Base-by-base conservation (phyloP, 495 filamentous ascomycete species). In the Tuber umbilicatum region DNA sequence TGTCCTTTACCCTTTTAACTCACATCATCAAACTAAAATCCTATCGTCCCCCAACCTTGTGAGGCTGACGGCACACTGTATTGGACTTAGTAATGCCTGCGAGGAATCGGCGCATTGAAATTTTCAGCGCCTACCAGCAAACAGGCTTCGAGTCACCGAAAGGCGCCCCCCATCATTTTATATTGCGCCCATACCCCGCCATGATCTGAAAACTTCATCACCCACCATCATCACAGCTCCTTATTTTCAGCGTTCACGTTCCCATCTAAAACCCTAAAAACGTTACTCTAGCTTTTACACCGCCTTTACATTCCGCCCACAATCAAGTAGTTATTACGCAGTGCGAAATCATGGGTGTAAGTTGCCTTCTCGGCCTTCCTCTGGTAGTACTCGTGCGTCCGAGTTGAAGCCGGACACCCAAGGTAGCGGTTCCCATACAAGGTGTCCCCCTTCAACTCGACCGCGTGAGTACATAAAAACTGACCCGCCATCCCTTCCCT, bases 381-480 rank as follows among this genome's bases (percentile, higher is more conserved):
- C 1, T 64, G 27, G 27, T 14, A 35, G 27, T 12, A 27, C 50
- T 9, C 50, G n/a, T 60, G 50, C n/a, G 50, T 9, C 50, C 50
- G 50, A 60, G 50, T 27, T 60, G 50, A n/a, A 27, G 7, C 50
- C n/a, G 50, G 50, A 27, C 50, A 60, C 23, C 50, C 50, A 60
- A 60, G 50, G 9, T 60, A n/a, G 50, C 10, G 14, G 9, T 60
- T 9, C 50, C 23, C 50, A 60, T 27, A 27, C 50, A 27, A 10
- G 9, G n/a, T 60, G 50, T 31, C 50, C 50, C 23, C 50, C n/a
- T 60, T 27, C 23, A 27, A 10, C 50, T 12, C 47, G 47, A 23
- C 47, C 50, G 47, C 50, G 50, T n/a, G 23, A 10, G 50, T 64
- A 5, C 74, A 76, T 76, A 76, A 76, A 73, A 76, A 42, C 23